Base-by-base conservation (phyloP, 331 rosid species). In the Malus hybrid region DNA sequence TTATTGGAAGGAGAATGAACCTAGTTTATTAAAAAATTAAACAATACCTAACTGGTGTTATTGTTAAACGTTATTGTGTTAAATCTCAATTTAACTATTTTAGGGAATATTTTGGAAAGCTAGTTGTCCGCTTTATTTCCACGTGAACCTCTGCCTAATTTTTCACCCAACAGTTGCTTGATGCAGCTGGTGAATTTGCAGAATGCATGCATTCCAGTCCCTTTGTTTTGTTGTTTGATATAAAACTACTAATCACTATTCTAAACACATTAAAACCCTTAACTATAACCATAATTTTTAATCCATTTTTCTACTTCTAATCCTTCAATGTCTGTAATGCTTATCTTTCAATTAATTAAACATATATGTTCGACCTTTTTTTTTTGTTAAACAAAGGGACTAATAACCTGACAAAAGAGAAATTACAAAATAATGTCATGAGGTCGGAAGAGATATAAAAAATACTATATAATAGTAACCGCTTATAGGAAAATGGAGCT, bases 21-120 rank as follows among this genome's bases (percentile, higher is more conserved):
- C 14, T 42, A 42, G 48, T 42, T 42, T 42, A 10, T 42, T 42
- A 42, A 42, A 10, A 42, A 42, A 10, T 42, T 42, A 42, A 42
- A 42, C 48, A 42, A 10, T 42, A 42, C 48, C 48, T 10, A 42
- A 42, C 48, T 42, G 48, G 48, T 39, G 46, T 10, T 39, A 39
- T 9, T 5, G 33, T 29, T 63, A 39, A 39, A 39, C 1, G 46
- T 39, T 10, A 39, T 42, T 42, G 14, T 42, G 48, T 42, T 42
- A 66, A 62, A 61, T 58, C 64, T 15, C 50, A 46, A n/a, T 24
- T 22, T 46, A 44, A 42, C 50, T 63, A 74, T 46, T 46, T 63
- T 56, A 16, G 82, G 73, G 82, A 79, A 79, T 79, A 79, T 79
- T 61, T 79, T 53, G 82, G 82, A 79, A 79, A 74, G 75, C 66